Base-by-base conservation (phyloP, 768 basidiomycete genomes). In the Royoungia palumana region DNA sequence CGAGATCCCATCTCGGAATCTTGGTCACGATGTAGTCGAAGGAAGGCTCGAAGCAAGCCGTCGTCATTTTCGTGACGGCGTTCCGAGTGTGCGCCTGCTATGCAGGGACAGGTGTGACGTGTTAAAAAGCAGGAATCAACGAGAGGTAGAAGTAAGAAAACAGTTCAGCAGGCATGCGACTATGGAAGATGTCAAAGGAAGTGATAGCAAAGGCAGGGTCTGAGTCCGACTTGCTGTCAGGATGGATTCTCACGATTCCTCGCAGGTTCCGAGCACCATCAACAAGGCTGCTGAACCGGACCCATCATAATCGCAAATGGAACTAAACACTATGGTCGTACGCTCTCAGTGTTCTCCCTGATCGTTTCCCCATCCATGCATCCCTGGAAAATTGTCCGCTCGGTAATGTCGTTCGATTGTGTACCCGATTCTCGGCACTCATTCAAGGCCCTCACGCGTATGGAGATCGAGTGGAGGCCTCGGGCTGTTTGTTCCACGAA, bases 1-100 rank as follows among this genome's bases (percentile, higher is more conserved):
- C 94, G 47, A 99, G 75, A 72, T 99, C 96, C 95, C 96, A 98
- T 69, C 97, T 97, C 53, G 96, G 96, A 55, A 99, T 98, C 73
- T 99, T 99, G 41, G 94, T 96, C 51, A 99, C 96, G 63, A 99
- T 96, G 70, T 99, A 99, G 70, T 99, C 96, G 37, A 99, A 78
- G 8, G 94, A 95, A 21, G 96, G 95, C 66, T 99, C 96, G 71
- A 98, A 99, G 72, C 96, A 98, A 2, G 96, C 96, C 10, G 96
- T 98, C 1, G 96, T 99, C 4, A 94, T 95, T 74, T 98, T 99
- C 43, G 96, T 99, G 54, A 99, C 96, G 35, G 96, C 94, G 68
- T 99, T 99, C n/a, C n/a, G n/a, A n/a, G n/a, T n/a, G n/a, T n/a
- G n/a, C n/a, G n/a, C n/a, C n/a, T n/a, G n/a, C n/a, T n/a, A n/a